phyloP scores from a whole-genome alignment of 1,139 yeast genomes.

The Lipomyces yarrowii region DNA sequence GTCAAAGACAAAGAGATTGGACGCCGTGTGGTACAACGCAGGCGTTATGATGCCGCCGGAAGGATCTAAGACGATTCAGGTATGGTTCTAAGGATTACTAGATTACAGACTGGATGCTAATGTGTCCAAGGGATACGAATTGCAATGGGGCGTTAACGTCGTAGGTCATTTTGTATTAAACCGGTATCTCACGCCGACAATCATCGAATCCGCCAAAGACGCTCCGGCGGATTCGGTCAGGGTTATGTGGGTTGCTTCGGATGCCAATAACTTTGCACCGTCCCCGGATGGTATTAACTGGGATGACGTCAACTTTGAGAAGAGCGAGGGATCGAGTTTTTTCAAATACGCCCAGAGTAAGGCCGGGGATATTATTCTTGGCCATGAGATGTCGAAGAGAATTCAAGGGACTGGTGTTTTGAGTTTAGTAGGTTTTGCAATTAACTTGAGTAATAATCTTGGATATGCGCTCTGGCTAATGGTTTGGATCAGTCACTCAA shows the following conservation, averaged over 20 bases:
- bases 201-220: slow-evolving; percentile 44
- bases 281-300: slow-evolving; percentile 48
- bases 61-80: slow-evolving; percentile 47
- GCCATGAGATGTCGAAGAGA: slow-evolving; percentile 16
- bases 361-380: slow-evolving; percentile 48
- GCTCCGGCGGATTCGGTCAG: slow-evolving; percentile 38
- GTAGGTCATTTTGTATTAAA: slow-evolving; percentile 56
- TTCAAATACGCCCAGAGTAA: slow-evolving; percentile 52
- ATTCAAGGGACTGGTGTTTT: slow-evolving; percentile 22
- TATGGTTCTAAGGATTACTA: neutral
- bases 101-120: neutral
- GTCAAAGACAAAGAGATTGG: slow-evolving; percentile 34
- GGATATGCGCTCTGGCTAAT: neutral
- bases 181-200: slow-evolving; percentile 47
- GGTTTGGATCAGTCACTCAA: slow-evolving; percentile 42
- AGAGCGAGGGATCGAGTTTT: slow-evolving; percentile 18
- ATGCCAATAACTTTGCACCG: slow-evolving; percentile 46
- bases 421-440: slow-evolving; percentile 20
- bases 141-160: slow-evolving; percentile 55
- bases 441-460: neutral
- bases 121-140: slow-evolving; percentile 48
- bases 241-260: slow-evolving; percentile 53
- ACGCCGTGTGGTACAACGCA: slow-evolving; percentile 43
- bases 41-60: slow-evolving; percentile 54
- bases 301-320: slow-evolving; percentile 43